phyloP scores from a whole-genome alignment of 1,284 basidiomycete genomes.

The Ganoderma meredithae region DNA sequence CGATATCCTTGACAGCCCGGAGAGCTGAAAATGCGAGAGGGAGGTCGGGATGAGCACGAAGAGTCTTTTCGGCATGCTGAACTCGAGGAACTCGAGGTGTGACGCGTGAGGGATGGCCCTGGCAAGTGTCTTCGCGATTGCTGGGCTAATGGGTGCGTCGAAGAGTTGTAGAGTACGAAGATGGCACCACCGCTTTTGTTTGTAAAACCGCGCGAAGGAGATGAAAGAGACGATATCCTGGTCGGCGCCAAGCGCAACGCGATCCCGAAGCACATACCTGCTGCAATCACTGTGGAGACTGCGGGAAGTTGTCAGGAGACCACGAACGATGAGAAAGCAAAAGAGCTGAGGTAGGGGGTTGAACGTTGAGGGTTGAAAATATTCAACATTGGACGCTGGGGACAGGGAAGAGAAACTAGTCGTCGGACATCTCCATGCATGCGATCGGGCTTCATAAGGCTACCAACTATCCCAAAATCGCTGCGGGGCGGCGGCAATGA shows the following conservation, averaged over 20 bases:
- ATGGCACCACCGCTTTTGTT: constrained; percentile 17
- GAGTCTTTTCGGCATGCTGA: constrained; percentile 15
- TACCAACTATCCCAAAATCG: neutral
- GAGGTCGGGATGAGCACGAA: constrained; percentile 16
- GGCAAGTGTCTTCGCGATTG: constrained; percentile 13
- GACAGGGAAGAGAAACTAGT: neutral
- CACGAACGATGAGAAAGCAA: neutral
- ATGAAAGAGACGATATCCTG: constrained; percentile 12
- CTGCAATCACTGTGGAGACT: constrained; percentile 13
- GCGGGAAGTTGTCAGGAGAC: constrained; percentile 5
- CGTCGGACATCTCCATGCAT: neutral
- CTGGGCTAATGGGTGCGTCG: neutral
- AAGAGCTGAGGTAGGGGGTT: neutral
- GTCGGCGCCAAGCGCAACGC: neutral
- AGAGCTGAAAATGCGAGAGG: constrained; percentile 13
- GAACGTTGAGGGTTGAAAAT: neutral
- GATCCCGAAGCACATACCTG: constrained; percentile 2
- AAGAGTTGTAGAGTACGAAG: constrained; percentile 10
- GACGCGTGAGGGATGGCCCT: constrained; percentile 13
- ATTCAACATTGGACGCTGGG: neutral
- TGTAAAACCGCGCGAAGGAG: constrained; percentile 12
- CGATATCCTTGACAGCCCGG: constrained; percentile 14
- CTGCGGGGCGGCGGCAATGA: too few species aligned
- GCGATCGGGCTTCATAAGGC: neutral
- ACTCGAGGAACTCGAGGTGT: constrained; percentile 8